Evolutionary conservation across 805 yeast species (phyloP).

Genomic region (Zygosaccharomyces gambellarensis): DNA sequence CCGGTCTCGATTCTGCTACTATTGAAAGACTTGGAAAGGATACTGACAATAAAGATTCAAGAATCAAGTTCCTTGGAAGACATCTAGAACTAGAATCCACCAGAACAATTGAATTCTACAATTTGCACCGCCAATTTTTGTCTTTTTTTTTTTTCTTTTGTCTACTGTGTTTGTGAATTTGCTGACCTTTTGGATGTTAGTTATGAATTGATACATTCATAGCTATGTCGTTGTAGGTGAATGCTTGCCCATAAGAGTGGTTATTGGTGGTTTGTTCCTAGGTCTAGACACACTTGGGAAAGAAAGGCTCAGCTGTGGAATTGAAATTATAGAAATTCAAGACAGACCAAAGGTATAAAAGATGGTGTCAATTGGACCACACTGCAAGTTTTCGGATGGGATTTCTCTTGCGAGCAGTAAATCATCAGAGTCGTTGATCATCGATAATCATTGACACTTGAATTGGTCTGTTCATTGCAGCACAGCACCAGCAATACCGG

Average conservation of each 20-base stretch:
- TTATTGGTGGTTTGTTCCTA: background rate
- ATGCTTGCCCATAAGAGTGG: background rate
- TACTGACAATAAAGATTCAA: background rate
- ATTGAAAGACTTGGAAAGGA: background rate
- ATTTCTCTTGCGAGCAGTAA: background rate
- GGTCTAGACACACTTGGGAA: background rate
- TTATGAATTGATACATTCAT: background rate
- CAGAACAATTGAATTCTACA: background rate
- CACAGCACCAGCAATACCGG: background rate
- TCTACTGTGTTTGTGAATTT: background rate
- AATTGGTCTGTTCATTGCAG: background rate
- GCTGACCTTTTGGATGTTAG: background rate
- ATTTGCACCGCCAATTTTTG: background rate
- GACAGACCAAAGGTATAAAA: background rate
- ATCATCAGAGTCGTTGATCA: background rate
- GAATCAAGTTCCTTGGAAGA: background rate
- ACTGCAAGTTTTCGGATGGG: background rate
- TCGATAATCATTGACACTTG: too few relatives aligned
- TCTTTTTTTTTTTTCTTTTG: too few relatives aligned
- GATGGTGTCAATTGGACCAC: background rate
- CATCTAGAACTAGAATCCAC: background rate
- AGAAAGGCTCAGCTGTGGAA: background rate
- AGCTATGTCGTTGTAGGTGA: background rate
- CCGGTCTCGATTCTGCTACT: background rate
- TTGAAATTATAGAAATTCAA: background rate